Base-by-base conservation (phyloP, 2,329 filamentous ascomycete species). In the Fusarium praegraminearum region DNA sequence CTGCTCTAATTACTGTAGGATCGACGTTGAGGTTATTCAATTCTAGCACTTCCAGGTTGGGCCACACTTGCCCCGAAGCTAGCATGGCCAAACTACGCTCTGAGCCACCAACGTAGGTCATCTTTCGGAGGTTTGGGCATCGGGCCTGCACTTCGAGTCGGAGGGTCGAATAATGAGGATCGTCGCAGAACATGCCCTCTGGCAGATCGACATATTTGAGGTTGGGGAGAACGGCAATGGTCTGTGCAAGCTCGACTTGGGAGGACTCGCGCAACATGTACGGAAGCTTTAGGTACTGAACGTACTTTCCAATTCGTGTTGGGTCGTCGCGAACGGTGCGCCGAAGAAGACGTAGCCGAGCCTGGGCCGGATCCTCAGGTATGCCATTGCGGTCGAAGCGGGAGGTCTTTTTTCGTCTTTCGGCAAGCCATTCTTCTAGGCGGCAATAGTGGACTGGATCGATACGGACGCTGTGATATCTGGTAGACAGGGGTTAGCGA, bases 401-500 rank as follows among this genome's bases (percentile, higher is more conserved):
- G 36, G 90, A 90, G 62, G 87, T 87, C 67, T 90, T 90, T 78
- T 92, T 93, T 67, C 94, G 91, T 78, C 88, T 90, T 73, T 95
- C 93, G 55, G 92, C 88, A 36, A 97, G 87, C 73, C 91, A 84
- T 62, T 92, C 90, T 80, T 98, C 95, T 74, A 92, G 91, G 69
- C 92, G 89, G 83, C 95, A 98, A 82, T 97, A 98, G 81, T 98
- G 95, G 33, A 98, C 94, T 20, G 92, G 88, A 78, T 98, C 95
- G 78, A 98, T 96, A 63, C 94, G 92, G 71, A 98, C 90, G 83
- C 93, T 94, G 75, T 91, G 90, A 79, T 97, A 97, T 71, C 93
- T 97, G 74, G 41, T 12, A 33, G 15, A 43, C 28, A 51, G 26
- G 13, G 46, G 45, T 74, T 44, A 74, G 71, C 28, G 47, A 58